Evolutionary conservation across 176 grass and related monocot species (phyloP).

Genomic region (Alloteropsis semialata): DNA sequence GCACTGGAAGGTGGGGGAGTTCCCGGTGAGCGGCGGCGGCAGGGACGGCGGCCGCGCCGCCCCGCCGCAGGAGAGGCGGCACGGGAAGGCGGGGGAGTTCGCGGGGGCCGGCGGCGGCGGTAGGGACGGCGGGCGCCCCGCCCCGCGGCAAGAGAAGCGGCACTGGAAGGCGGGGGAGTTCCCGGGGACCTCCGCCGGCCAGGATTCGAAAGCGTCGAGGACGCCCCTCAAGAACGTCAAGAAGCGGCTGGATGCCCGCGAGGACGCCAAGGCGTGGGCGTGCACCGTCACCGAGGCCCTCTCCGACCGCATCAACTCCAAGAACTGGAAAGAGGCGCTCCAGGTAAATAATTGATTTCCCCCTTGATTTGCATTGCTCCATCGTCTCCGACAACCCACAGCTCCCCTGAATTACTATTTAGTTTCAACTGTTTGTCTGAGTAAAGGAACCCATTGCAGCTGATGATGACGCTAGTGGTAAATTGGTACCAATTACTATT

Average conservation of each 20-base stretch:
- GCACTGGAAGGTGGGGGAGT: conserved; percentile 70
- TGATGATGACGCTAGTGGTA: too few species aligned
- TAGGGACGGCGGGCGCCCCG: background rate
- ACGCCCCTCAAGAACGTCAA: conserved; percentile 68
- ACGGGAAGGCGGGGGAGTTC: conserved; percentile 55
- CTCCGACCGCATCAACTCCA: conserved; percentile 55
- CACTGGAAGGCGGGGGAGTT: conserved; percentile 72
- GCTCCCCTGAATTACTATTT: background rate
- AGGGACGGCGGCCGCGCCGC: background rate
- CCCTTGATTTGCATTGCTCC: background rate
- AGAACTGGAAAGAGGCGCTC: conserved; percentile 65
- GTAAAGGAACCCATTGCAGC: background rate
- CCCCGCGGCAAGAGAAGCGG: conserved; percentile 20
- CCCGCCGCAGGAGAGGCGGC: conserved; percentile 20
- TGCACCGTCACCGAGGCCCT: conserved; percentile 88
- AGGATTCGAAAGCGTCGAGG: background rate
- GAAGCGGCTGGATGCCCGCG: conserved; percentile 62
- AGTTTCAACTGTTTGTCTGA: background rate
- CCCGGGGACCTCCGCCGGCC: background rate
- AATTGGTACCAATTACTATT: too few species aligned
- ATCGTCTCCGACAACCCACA: background rate
- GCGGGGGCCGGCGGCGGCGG: background rate
- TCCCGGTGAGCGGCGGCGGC: conserved; percentile 10
- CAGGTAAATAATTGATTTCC: conserved; percentile 30
- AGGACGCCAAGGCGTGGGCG: conserved; percentile 64